phyloP scores from a whole-genome alignment of 2,329 filamentous ascomycete species.

The Fusarium incarnatum region DNA sequence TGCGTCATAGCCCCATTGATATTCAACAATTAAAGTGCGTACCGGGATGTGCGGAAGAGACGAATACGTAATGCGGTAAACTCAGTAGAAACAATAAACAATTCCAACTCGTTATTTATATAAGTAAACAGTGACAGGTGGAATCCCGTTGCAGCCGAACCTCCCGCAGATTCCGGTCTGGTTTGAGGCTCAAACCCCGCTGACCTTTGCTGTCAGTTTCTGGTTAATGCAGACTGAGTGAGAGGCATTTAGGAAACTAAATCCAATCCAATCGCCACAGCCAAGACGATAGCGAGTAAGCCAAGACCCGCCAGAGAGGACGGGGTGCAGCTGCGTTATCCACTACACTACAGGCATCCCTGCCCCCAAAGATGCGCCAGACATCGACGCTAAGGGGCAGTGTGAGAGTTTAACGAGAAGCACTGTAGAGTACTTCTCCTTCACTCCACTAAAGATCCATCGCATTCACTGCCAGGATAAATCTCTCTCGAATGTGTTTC shows the following conservation, averaged over 20 bases:
- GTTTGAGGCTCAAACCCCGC: conserved; percentile 36
- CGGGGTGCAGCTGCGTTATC: conserved; percentile 27
- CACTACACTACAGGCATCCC: conserved; percentile 12
- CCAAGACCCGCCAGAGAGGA: conserved; percentile 30
- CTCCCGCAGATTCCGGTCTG: conserved; percentile 34
- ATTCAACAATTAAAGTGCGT: conserved; percentile 13
- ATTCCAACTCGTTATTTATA: not conserved
- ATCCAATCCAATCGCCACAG: conserved; percentile 34
- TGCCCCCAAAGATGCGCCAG: conserved; percentile 10
- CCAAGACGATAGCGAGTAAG: conserved; percentile 30
- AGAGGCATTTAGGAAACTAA: conserved; percentile 33
- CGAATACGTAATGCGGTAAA: conserved; percentile 10
- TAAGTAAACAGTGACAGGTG: not conserved
- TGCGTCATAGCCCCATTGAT: conserved; percentile 40
- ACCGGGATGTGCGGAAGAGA: conserved; percentile 32
- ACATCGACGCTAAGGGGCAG: conserved; percentile 40
- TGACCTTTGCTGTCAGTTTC: conserved; percentile 17
- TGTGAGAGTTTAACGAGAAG: conserved; percentile 17
- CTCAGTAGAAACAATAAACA: conserved; percentile 8
- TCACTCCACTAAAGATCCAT: not conserved
- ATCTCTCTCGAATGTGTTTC: conserved; percentile 28
- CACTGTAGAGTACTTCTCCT: conserved; percentile 33
- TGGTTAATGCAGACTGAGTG: conserved; percentile 14
- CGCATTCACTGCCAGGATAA: not conserved
- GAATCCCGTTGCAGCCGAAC: conserved; percentile 36